Base-by-base conservation (phyloP, 192 early-diverging fungal genomes). In the Phycomyces nitens region DNA sequence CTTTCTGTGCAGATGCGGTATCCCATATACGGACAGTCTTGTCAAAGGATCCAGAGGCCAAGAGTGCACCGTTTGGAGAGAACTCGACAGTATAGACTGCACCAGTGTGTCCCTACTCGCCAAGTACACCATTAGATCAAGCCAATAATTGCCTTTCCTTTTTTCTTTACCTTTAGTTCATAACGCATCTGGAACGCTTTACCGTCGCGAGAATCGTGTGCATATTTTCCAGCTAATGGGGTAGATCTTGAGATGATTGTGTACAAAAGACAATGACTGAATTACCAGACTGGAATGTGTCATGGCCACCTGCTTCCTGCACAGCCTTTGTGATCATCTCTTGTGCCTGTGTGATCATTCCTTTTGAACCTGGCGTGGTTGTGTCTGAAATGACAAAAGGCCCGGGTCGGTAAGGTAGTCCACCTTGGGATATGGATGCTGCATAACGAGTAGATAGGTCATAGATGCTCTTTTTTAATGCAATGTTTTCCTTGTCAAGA, bases 1-100 rank as follows among this genome's bases (percentile, higher is more conserved):
- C 89, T 67, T 91, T 92, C 53, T 84, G 82, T 1, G 74, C 76
- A 6, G 80, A 70, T 16, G 76, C 67, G 1, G 82, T 76, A 68
- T 96, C 94, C 94, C 94, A 98, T 38, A 98, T 82, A 54, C 93
- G 81, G 38, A 98, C 86, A 8, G 93, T 90, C 73, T 92, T 91
- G 78, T 98, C 96, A 80, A 98, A 96, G 10, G 93, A 95, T 5
- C 94, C 96, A 6, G 94, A 92, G 4, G 89, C 93, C 5, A 98
- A 75, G 39, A 88, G 84, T 27, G 83, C 82, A 21, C 91, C 93
- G 54, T 86, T 82, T 5, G 88, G 91, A 12, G 96, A 93, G 71
- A 92, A 98, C 63, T 91, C 84, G 5, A 94, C 83, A 9, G 89
- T 75, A 77, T 96, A 95, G n/a, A 98, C 87, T 9, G 94, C 95